A percentile compares a stretch with the other conserved stretches of the same genome.
Conservation (phyloP, 176 grass and related monocot genomes). For the Ananas comosus region DNA sequence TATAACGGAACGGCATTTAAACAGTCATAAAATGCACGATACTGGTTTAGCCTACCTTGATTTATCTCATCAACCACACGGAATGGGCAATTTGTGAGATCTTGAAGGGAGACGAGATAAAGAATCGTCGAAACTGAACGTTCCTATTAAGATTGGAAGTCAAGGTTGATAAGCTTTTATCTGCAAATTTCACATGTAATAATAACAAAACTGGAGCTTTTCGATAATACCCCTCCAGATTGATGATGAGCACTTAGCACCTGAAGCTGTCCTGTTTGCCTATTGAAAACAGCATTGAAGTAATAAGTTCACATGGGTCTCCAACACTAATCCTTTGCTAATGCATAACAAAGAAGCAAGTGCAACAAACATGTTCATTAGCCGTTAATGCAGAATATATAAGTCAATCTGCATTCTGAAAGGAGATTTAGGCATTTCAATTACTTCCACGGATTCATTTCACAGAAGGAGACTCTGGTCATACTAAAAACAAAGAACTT, state of each 20-base stretch:
- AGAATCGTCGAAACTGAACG: slow-evolving; percentile 94
- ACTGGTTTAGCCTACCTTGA: slow-evolving; percentile 44
- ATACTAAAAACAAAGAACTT: too few relatives aligned
- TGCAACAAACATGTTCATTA: too few relatives aligned
- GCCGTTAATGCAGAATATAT: too few relatives aligned
- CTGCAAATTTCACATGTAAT: slow-evolving; percentile 2
- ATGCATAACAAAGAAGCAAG: too few relatives aligned
- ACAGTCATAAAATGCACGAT: not conserved
- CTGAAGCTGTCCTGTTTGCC: slow-evolving; percentile 88
- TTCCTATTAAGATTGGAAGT: slow-evolving; percentile 44
- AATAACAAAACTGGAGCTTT: not conserved
- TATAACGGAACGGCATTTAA: slow-evolving; percentile 5
- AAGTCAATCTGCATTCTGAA: too few relatives aligned
- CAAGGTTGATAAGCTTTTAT: not conserved
- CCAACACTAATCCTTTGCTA: too few relatives aligned
- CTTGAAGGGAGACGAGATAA: slow-evolving; percentile 94
- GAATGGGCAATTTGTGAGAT: slow-evolving; percentile 89
- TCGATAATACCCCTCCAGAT: slow-evolving; percentile 80
- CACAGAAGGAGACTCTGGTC: too few relatives aligned
- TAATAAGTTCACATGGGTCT: not conserved
- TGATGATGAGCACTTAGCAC: slow-evolving; percentile 92
- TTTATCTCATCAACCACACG: slow-evolving; percentile 98
- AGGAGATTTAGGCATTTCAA: too few relatives aligned
- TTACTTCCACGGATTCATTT: too few relatives aligned
- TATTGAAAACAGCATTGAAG: slow-evolving; percentile 28